phyloP scores from a whole-genome alignment of 2,329 filamentous ascomycete genomes.

The Pseudogymnoascus sp. region DNA sequence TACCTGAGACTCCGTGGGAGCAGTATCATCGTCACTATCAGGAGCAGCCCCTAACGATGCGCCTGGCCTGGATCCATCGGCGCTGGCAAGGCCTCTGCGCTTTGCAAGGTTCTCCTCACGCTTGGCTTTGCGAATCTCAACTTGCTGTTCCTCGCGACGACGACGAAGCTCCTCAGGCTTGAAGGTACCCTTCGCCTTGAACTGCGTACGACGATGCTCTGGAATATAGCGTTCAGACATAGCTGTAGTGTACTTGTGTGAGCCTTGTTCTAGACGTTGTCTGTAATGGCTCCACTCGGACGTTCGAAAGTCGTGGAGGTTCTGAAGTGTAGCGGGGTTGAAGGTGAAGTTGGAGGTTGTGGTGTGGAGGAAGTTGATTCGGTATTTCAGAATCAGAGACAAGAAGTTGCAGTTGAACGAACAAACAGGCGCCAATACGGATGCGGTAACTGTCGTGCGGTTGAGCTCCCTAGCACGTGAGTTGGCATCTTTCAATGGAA shows the following conservation, averaged over 20 bases:
- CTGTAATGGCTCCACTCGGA: constrained; percentile 6
- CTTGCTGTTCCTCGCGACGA: constrained; percentile 97
- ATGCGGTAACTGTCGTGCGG: constrained; percentile 8
- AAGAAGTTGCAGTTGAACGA: constrained; percentile 8
- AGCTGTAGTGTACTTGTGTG: constrained; percentile 19
- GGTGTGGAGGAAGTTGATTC: constrained; percentile 6
- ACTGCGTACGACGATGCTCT: constrained; percentile 97
- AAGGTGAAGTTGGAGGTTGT: constrained; percentile 7
- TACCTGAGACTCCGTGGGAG: constrained; percentile 94
- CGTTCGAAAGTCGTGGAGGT: constrained; percentile 5
- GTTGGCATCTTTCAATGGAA: not conserved
- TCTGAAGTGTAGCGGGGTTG: constrained; percentile 4
- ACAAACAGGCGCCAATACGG: constrained; percentile 9
- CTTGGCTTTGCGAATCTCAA: constrained; percentile 98
- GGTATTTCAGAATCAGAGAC: constrained; percentile 7
- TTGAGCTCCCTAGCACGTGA: constrained; percentile 5
- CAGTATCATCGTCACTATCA: constrained; percentile 95
- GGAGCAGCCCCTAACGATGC: constrained; percentile 78
- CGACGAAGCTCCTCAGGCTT: constrained; percentile 98
- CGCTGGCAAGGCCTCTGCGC: constrained; percentile 82
- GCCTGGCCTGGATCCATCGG: constrained; percentile 63
- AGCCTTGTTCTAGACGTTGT: constrained; percentile 8
- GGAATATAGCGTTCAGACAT: constrained; percentile 99
- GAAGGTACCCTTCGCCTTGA: constrained; percentile 99
- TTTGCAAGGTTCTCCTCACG: constrained; percentile 98